Base-by-base conservation (phyloP, 140 eudicot genomes). In the Oenanthe javanica region DNA sequence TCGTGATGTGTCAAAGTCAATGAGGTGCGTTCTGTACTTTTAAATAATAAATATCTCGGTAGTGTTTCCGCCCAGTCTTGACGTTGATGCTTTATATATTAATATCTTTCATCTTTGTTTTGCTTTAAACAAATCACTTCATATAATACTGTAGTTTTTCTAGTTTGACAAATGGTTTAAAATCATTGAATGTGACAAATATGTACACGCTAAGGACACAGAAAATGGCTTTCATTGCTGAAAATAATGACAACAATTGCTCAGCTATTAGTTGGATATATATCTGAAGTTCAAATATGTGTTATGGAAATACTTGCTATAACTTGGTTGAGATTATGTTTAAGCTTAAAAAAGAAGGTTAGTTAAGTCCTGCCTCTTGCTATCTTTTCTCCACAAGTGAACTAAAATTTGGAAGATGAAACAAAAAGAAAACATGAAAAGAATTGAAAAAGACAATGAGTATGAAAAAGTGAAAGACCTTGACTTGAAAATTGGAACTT, bases 1-100 rank as follows among this genome's bases (percentile, higher is more conserved):
- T 77, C 97, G 99, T 64, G 81, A 82, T 85, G 95, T 89, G 85
- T 94, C 99, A 11, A 97, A 94, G 85, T 88, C 95, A 49, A 89
- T 94, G 27, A 92, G 97, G 99, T 94, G 73, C 49, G 91, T 81
- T 6, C 7, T 64, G 18, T 72, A 50, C 73, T 74, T n/a, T 16
- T 2, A 47, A 54, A 16, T 63, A 64, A 54, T 71, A 55, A 14
- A 13, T 78, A 72, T 79, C 43, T 67, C 57, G n/a, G 79, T 73
- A 31, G 18, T 75, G 16, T 47, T 12, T n/a, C 59, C 4, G 13
- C 76, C 51, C 8, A 8, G 14, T 72, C 13, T 16, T 43, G 27
- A 72, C 8, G 2, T 27, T 11, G 43, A 25, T 27, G 73, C 72
- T 66, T 12, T 23, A 66, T 64, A 64, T 27, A 59, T 59, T 21